A percentile compares a stretch with the other conserved stretches of the same genome.
These are phyloP conservation scores for Blumeria hordei DNA, from an alignment of 2,329 filamentous ascomycete genomes.

Conservation along the genomic window DNA sequence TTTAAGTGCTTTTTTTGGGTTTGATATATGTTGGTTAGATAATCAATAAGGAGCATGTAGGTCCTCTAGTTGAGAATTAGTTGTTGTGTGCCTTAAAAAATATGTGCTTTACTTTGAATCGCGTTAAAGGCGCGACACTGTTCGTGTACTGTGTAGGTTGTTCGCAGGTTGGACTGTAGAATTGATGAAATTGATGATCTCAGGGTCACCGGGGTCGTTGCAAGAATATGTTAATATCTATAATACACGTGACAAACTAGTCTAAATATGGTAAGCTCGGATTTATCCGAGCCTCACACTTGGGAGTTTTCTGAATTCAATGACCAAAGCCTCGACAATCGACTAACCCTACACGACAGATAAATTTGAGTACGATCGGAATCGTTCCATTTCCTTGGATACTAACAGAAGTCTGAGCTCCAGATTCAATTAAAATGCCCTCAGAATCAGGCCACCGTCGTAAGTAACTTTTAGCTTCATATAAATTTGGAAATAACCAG, in stretches of 20 bases:
- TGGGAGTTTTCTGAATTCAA: slow-evolving; percentile 12
- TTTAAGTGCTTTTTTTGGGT: too few relatives aligned
- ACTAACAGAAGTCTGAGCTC: slow-evolving; percentile 20
- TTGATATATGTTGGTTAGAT: too few relatives aligned
- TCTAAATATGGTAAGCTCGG: not conserved
- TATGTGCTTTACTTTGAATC: too few relatives aligned
- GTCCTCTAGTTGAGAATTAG: too few relatives aligned
- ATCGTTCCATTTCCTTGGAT: slow-evolving; percentile 13
- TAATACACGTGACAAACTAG: not conserved
- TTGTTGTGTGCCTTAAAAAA: too few relatives aligned
- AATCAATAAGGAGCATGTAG: too few relatives aligned
- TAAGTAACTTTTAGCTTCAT: slow-evolving; percentile 27
- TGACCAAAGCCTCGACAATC: slow-evolving; percentile 11
- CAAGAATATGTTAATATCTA: too few relatives aligned
- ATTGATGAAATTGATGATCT: too few relatives aligned
- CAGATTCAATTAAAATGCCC: slow-evolving; percentile 50
- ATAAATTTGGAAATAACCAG: slow-evolving; percentile 2
- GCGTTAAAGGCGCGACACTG: too few relatives aligned
- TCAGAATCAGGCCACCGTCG: slow-evolving; percentile 71
- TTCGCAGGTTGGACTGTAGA: too few relatives aligned
- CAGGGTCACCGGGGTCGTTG: too few relatives aligned
- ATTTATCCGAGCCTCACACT: slow-evolving; percentile 3
- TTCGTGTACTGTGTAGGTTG: too few relatives aligned
- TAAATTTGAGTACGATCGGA: slow-evolving; percentile 8
- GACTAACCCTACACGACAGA: slow-evolving; percentile 13